Base-by-base conservation (phyloP, 495 filamentous ascomycete genomes). In the Hypomontagnella monticulosa region DNA sequence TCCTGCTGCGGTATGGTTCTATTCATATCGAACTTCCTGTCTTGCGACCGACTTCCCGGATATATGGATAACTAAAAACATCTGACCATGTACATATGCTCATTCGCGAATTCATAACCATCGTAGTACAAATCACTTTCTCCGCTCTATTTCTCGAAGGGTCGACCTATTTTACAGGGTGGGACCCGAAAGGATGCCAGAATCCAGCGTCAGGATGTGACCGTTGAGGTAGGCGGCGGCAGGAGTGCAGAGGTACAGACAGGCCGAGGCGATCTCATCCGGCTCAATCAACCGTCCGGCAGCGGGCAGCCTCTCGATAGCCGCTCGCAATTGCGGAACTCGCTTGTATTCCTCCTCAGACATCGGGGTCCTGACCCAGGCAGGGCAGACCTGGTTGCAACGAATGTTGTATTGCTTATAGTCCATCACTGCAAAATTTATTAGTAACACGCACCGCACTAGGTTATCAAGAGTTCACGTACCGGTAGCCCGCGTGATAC, bases 281-380 rank as follows among this genome's bases (percentile, higher is more conserved):
- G 62, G 57, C 19, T 66, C 67, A 12, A 70, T 62, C 1, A 61
- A 8, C 23, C 62, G 44, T 16, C 56, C 56, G 1, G 40, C 12
- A 38, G 67, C 5, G 11, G 57, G 19, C 3, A 66, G 10, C 12
- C 32, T 36, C 34, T 66, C 52, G 16, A 66, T 33, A 0, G 66
- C 10, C 43, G 49, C 34, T 1, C 41, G 51, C 16, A 38, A 49
- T 38, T 66, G 38, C 2, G 62, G 62, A 10, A 55, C 27, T 43
- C 62, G 61, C 9, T 40, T n/a, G 23, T 50, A 59, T 23, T 70
- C 67, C 27, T 70, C 67, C 15, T 76, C 73, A 5, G 78, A 73
- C 66, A 84, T 76, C 3, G 78, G 77, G 0, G 80, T 81, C 6
- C 71, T 50, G 4, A 81, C 73, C 71, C 79, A 83, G 0, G 72